Base-by-base conservation (phyloP, 345 rosid genomes). In the Isatis tinctoria region DNA sequence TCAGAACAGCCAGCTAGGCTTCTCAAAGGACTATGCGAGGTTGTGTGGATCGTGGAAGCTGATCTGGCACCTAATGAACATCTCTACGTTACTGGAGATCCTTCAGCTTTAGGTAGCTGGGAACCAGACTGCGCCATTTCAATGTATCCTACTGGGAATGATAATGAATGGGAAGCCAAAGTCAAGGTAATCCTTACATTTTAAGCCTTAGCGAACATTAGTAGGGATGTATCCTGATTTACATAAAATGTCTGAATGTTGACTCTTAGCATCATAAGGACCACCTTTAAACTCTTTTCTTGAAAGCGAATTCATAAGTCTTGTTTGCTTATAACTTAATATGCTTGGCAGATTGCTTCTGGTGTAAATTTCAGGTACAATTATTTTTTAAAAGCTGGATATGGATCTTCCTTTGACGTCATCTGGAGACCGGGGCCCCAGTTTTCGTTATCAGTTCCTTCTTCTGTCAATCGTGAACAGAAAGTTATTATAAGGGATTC, bases 371-470 rank as follows among this genome's bases (percentile, higher is more conserved):
- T 91, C 81, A 94, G 88, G 86, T 94, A 94, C 65, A 94, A 88
- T 61, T 94, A 87, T 80, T 85, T 89, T 82, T 20, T 83, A 2
- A 91, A 76, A 85, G 82, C 80, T 66, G 82, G 80, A 80, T 45
- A 72, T 10, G 69, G 63, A 77, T 79, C 84, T 85, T 82, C 85
- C 26, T 47, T 52, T 66, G 90, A 88, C 67, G 52, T 87, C 75
- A 71, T 79, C 40, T 91, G 97, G 98, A 88, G 97, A 82, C 82
- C 87, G 20, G 97, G 98, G 51, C 97, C 98, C 47, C 83, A 86
- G 56, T 87, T 84, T 84, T 91, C 98, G 27, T 57, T 94, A 49
- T 78, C 86, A 36, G 75, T 90, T 48, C 97, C 97, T 33, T 62
- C 74, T 51, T 69, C 44, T 69, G 44, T 69, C 78, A 78, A 75